phyloP scores from a whole-genome alignment of 2,329 filamentous ascomycete species.

The Trichoderma brevicompactum region DNA sequence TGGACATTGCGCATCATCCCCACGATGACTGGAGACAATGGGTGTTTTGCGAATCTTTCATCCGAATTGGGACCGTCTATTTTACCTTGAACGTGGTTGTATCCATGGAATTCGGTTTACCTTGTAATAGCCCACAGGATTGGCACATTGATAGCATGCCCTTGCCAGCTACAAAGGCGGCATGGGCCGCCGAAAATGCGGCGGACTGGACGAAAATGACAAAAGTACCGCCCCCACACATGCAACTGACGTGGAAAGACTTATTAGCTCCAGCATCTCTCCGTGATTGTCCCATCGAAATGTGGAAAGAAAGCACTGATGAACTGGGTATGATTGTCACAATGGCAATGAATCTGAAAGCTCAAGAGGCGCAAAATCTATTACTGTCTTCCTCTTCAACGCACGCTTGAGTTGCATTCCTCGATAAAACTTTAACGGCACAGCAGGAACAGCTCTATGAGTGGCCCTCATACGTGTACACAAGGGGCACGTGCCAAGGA shows the following conservation, averaged over 20 bases:
- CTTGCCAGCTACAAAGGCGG: constrained; percentile 13
- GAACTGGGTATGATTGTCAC: constrained; percentile 23
- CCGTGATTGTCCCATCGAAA: not conserved
- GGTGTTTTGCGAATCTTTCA: constrained; percentile 20
- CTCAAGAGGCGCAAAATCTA: not conserved
- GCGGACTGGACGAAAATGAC: constrained; percentile 8
- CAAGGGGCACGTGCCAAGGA: constrained; percentile 17
- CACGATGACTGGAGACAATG: constrained; percentile 7
- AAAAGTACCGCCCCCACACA: not conserved
- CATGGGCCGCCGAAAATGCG: constrained; percentile 6
- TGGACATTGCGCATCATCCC: not conserved
- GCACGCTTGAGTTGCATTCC: not conserved
- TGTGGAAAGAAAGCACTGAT: constrained; percentile 19
- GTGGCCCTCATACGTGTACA: constrained; percentile 19
- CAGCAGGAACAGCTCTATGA: not conserved
- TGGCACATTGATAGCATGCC: constrained; percentile 11
- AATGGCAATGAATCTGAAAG: constrained; percentile 16
- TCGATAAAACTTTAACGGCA: not conserved
- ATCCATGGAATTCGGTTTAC: constrained; percentile 18
- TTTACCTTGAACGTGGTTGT: constrained; percentile 2
- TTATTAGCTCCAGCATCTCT: not conserved
- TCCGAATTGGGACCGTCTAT: constrained; percentile 14
- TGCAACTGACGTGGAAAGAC: constrained; percentile 7
- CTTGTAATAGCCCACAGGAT: constrained; percentile 10
- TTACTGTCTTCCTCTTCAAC: not conserved